These are phyloP conservation scores for Monosporascus sp. DNA, from an alignment of 2,329 filamentous ascomycete genomes.

Conservation along the genomic window DNA sequence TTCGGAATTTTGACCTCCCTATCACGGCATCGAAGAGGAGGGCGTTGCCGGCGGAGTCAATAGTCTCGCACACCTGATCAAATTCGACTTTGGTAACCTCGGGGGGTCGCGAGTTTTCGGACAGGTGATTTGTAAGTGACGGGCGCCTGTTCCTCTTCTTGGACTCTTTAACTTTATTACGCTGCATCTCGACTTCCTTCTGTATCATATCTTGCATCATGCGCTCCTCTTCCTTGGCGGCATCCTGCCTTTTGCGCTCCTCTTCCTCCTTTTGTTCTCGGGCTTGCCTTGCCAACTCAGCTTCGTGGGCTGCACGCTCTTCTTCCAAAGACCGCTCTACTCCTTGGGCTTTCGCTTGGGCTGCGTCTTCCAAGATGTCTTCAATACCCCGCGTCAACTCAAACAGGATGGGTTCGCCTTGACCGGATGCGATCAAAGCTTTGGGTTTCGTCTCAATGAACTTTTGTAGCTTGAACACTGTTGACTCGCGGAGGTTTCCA, in stretches of 20 bases:
- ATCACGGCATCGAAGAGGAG: conserved; percentile 67
- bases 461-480: conserved; percentile 64
- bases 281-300: conserved; percentile 58
- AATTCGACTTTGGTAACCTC: conserved; percentile 48
- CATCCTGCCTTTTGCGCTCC: conserved; percentile 48
- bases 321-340: conserved; percentile 80
- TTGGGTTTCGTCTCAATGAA: conserved; percentile 55
- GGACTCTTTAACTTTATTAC: conserved; percentile 57
- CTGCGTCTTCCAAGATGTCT: conserved; percentile 80
- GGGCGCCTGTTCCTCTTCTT: conserved; percentile 54
- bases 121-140: conserved; percentile 31
- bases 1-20: conserved; percentile 61
- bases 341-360: conserved; percentile 67
- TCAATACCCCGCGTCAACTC: conserved; percentile 65
- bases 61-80: conserved; percentile 60
- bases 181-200: conserved; percentile 64
- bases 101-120: conserved; percentile 26
- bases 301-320: conserved; percentile 79
- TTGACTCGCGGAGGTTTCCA: conserved; percentile 61
- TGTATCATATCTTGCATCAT: conserved; percentile 66
- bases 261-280: conserved; percentile 50
- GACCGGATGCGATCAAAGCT: conserved; percentile 44
- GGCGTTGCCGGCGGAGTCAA: conserved; percentile 57
- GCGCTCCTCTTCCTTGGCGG: conserved; percentile 63
- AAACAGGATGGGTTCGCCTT: conserved; percentile 54